phyloP scores from a whole-genome alignment of 345 rosid species.

The thale cress (Arabidopsis thaliana) region DNA sequence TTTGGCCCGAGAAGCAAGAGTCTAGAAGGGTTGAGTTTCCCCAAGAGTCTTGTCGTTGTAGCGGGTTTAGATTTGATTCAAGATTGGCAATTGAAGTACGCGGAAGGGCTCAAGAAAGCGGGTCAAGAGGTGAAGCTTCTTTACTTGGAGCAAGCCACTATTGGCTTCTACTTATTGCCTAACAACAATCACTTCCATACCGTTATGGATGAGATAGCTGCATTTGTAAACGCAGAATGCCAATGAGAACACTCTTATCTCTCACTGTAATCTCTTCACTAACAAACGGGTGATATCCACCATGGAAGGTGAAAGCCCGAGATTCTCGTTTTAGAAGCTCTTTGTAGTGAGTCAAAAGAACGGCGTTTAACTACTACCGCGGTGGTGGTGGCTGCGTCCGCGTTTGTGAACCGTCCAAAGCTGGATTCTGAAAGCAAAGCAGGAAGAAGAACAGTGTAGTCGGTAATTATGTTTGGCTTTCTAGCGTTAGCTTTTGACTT shows the following conservation, averaged over 20 bases:
- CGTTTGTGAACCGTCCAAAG: conserved; percentile 33
- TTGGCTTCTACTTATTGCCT: conserved; percentile 87
- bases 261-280: conserved; percentile 23
- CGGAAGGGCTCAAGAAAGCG: conserved; percentile 70
- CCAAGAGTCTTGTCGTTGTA: conserved; percentile 80
- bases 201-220: conserved; percentile 78
- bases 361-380: conserved; percentile 37
- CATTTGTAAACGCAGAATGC: conserved; percentile 56
- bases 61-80: conserved; percentile 88
- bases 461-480: conserved; percentile 28
- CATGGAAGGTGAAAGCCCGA: conserved; percentile 26
- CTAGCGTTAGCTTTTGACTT: conserved; percentile 32
- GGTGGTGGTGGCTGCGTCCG: conserved; percentile 24
- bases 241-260: conserved; percentile 22
- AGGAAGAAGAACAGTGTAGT: conserved; percentile 38
- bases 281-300: conserved; percentile 37
- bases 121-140: conserved; percentile 75
- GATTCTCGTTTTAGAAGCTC: conserved; percentile 22
- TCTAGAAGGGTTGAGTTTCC: conserved; percentile 66
- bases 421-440: conserved; percentile 40
- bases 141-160: conserved; percentile 75
- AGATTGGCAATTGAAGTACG: conserved; percentile 86
- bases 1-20: conserved; percentile 72
- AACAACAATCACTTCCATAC: conserved; percentile 76
- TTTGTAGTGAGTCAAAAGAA: conserved; percentile 15